A percentile compares a stretch with the other conserved stretches of the same genome.
phyloP scores from a whole-genome alignment of 352 stramenopile genomes.

The Blastocystis sp. region DNA sequence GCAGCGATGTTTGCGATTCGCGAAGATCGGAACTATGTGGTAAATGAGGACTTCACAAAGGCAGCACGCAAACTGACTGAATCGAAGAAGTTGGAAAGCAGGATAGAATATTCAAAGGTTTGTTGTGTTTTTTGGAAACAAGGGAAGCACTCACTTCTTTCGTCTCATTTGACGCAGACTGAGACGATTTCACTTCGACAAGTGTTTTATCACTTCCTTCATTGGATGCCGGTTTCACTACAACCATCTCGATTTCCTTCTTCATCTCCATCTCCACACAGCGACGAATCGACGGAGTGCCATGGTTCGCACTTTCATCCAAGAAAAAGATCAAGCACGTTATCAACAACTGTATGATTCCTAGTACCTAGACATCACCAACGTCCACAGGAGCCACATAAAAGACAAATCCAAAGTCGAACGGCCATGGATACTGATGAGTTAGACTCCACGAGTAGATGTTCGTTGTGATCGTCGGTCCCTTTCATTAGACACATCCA shows the following conservation, averaged over 20 bases:
- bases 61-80: slow-evolving; percentile 95
- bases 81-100: slow-evolving; percentile 98
- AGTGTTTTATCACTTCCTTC: not conserved
- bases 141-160: not conserved
- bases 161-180: not conserved
- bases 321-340: not conserved
- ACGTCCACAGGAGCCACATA: not conserved
- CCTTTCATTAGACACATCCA: not conserved
- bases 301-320: not conserved
- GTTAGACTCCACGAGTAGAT: slow-evolving; percentile 34
- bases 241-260: not conserved
- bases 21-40: slow-evolving; percentile 91
- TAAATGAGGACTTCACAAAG: slow-evolving; percentile 99
- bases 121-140: slow-evolving; percentile 65
- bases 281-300: slow-evolving; percentile 13
- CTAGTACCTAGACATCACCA: slow-evolving; percentile 3
- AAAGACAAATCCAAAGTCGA: slow-evolving; percentile 39
- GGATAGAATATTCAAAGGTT: slow-evolving; percentile 99
- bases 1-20: slow-evolving; percentile 95
- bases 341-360: not conserved
- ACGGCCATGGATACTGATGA: not conserved
- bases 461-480: slow-evolving; percentile 51
- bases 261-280: slow-evolving; percentile 13
- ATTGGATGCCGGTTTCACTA: not conserved
- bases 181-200: not conserved